Evolutionary conservation across 305 asterid species (phyloP).

Genomic region (Solanum aculeatissimum): DNA sequence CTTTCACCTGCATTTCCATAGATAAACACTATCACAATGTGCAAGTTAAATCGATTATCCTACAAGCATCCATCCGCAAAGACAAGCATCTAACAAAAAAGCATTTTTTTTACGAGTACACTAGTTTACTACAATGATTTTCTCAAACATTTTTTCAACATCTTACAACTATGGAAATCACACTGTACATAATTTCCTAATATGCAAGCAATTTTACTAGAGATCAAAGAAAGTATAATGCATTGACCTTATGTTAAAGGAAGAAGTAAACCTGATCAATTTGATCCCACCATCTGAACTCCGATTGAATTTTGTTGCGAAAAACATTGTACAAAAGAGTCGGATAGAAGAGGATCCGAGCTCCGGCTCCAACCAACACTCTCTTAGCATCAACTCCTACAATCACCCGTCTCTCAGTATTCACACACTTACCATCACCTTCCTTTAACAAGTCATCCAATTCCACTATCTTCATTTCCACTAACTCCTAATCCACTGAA

Average conservation of each 20-base stretch:
- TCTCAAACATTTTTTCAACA: neutral
- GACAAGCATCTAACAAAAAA: neutral
- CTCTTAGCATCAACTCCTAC: conserved; percentile 72
- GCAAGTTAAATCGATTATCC: neutral
- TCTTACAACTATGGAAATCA: neutral
- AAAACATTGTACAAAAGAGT: conserved; percentile 83
- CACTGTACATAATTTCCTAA: neutral
- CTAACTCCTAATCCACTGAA: neutral
- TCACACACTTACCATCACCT: conserved; percentile 10
- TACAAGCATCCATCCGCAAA: neutral
- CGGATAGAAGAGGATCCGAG: conserved; percentile 90
- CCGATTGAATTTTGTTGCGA: conserved; percentile 71
- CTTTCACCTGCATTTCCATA: neutral
- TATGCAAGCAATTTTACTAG: neutral
- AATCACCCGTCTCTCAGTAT: conserved; percentile 28
- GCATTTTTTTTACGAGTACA: neutral
- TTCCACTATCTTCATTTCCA: conserved; percentile 73
- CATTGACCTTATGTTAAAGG: neutral
- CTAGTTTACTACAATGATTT: neutral
- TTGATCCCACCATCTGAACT: conserved; percentile 97
- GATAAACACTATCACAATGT: neutral
- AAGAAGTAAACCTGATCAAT: conserved; percentile 56
- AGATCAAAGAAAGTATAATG: neutral
- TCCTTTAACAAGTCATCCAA: conserved; percentile 29
- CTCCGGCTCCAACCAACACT: conserved; percentile 90